phyloP scores from a whole-genome alignment of 2,329 filamentous ascomycete species.

The Thermoascus crustaceus region DNA sequence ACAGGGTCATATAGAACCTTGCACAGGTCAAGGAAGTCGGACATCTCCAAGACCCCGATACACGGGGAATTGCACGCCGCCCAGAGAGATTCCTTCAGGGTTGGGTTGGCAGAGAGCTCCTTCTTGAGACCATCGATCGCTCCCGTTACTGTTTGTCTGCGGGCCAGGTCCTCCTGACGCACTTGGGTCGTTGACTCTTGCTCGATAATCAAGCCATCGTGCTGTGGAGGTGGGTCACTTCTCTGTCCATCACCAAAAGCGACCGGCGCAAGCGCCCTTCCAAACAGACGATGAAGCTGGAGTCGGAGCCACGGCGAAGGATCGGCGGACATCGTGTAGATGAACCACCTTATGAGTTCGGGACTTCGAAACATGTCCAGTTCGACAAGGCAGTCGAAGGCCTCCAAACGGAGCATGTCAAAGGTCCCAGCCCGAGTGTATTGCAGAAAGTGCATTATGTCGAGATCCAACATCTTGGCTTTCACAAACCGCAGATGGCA shows the following conservation, averaged over 20 bases:
- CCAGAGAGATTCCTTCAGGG: conserved; percentile 48
- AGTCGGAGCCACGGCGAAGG: conserved; percentile 51
- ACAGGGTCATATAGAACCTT: conserved; percentile 47
- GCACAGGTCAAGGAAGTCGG: conserved; percentile 51
- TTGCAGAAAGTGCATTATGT: conserved; percentile 50
- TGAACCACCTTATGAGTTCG: conserved; percentile 47
- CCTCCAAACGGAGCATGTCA: conserved; percentile 51
- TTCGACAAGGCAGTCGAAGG: conserved; percentile 51
- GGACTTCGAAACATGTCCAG: conserved; percentile 46
- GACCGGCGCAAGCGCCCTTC: conserved; percentile 48
- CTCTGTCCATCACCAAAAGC: conserved; percentile 47
- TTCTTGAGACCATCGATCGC: conserved; percentile 49
- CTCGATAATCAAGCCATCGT: conserved; percentile 48
- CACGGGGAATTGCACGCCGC: conserved; percentile 46
- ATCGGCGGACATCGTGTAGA: conserved; percentile 50
- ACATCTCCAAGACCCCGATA: conserved; percentile 46
- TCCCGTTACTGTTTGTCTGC: conserved; percentile 50
- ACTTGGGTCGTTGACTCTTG: conserved; percentile 45
- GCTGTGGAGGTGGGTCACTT: conserved; percentile 22
- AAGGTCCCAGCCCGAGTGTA: conserved; percentile 54
- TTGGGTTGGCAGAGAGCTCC: conserved; percentile 42
- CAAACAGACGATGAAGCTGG: conserved; percentile 45
- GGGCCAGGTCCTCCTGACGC: conserved; percentile 46
- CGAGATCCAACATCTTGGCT: conserved; percentile 45
- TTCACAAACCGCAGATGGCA: conserved; percentile 50